A percentile compares a stretch with the other conserved stretches of the same genome.
Evolutionary conservation across 2,329 filamentous ascomycete species (phyloP).

Genomic region (Pyrenophora seminiperda): DNA sequence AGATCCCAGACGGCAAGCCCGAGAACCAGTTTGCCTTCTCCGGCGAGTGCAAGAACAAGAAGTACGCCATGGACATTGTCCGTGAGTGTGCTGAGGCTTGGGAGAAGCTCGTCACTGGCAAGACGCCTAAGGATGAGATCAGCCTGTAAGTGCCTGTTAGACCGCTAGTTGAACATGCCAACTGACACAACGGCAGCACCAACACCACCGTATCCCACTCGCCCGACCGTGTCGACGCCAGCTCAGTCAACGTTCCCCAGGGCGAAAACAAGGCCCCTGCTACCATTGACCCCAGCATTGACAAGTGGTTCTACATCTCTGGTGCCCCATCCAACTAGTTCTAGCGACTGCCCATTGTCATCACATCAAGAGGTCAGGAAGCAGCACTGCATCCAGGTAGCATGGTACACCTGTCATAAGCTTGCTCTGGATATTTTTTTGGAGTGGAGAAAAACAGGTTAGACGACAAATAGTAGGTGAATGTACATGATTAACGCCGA

Average conservation of each 20-base stretch:
- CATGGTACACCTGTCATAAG: background rate
- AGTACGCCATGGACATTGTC: slow-evolving; percentile 94
- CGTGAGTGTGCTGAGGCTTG: slow-evolving; percentile 96
- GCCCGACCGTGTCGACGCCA: slow-evolving; percentile 69
- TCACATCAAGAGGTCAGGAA: background rate
- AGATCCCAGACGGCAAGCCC: slow-evolving; percentile 99
- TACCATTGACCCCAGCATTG: slow-evolving; percentile 93
- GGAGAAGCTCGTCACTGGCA: slow-evolving; percentile 94
- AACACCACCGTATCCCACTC: slow-evolving; percentile 80
- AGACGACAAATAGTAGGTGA: slow-evolving; percentile 3
- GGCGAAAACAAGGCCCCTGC: slow-evolving; percentile 81
- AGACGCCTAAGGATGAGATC: slow-evolving; percentile 76
- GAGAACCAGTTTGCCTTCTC: slow-evolving; percentile 99
- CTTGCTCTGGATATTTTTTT: slow-evolving; percentile 3
- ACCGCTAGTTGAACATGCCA: slow-evolving; percentile 24
- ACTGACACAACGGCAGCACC: slow-evolving; percentile 61
- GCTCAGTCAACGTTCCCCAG: slow-evolving; percentile 75
- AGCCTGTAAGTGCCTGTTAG: slow-evolving; percentile 71
- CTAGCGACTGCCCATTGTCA: slow-evolving; percentile 1
- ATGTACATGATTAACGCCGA: slow-evolving; percentile 18
- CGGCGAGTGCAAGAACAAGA: slow-evolving; percentile 99
- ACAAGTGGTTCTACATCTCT: slow-evolving; percentile 99
- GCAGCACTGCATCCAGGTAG: slow-evolving; percentile 8
- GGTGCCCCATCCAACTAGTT: slow-evolving; percentile 63
- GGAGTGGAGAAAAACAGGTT: background rate